A percentile compares a stretch with the other conserved stretches of the same genome.
phyloP scores from a whole-genome alignment of 352 stramenopile genomes.

The Phytophthora palmivora region DNA sequence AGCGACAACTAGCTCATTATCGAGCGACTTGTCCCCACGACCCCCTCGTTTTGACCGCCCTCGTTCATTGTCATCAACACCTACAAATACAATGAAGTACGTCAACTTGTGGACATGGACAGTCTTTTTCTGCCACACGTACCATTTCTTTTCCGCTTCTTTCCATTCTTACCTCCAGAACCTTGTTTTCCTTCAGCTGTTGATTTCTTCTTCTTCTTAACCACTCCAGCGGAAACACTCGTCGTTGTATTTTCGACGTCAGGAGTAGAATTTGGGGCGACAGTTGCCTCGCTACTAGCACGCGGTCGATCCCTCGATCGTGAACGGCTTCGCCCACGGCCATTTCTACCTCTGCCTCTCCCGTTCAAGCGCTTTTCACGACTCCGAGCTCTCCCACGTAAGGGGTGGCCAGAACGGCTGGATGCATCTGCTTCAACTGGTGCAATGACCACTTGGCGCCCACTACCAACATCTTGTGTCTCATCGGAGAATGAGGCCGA shows the following conservation, averaged over 20 bases:
- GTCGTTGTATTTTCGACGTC: constrained; percentile 6
- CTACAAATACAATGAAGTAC: constrained; percentile 5
- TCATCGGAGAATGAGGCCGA: constrained; percentile 16
- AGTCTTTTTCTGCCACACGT: constrained; percentile 2
- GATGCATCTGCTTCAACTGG: constrained; percentile 9
- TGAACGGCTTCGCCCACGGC: constrained; percentile 33
- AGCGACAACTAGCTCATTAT: constrained; percentile 28
- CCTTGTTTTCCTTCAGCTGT: constrained; percentile 20
- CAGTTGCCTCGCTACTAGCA: constrained; percentile 7
- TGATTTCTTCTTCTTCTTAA: constrained; percentile 14
- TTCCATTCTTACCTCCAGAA: constrained; percentile 20
- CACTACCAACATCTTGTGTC: constrained; percentile 26
- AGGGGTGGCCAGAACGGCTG: constrained; percentile 8
- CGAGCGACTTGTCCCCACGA: constrained; percentile 10
- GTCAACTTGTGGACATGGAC: constrained; percentile 9
- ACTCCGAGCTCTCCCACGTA: constrained; percentile 24
- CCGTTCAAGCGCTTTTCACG: constrained; percentile 25
- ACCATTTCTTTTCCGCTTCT: constrained; percentile 50
- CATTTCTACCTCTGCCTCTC: constrained; percentile 25
- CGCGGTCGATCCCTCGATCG: constrained; percentile 36
- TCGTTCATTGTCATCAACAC: constrained; percentile 24
- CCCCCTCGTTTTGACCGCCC: constrained; percentile 24
- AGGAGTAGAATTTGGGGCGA: constrained; percentile 1
- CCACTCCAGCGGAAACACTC: constrained; percentile 12
- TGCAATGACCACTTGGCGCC: constrained; percentile 42